Percentiles rank a stretch among this genome's conserved stretches.
phyloP scores from a whole-genome alignment of 1,284 basidiomycete species.

The Lignosus rhinocerotis region DNA sequence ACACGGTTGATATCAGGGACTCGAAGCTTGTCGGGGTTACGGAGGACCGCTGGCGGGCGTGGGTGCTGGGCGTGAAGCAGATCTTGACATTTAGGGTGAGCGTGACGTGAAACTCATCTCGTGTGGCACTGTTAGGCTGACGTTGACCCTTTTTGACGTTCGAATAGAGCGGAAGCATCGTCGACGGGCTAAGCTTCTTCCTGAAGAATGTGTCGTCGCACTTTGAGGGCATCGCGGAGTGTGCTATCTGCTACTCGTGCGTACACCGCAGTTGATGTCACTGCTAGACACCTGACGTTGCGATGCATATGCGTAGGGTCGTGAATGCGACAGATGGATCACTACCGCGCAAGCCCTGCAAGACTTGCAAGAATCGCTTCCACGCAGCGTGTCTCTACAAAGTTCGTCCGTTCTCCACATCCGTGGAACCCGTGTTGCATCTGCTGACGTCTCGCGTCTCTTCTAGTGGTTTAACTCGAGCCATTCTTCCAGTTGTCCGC shows the following conservation, averaged over 20 bases:
- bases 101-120: neutral
- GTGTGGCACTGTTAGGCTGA: neutral
- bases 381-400: conserved; percentile 93
- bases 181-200: conserved; percentile 91
- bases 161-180: conserved; percentile 82
- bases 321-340: conserved; percentile 90
- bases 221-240: conserved; percentile 92
- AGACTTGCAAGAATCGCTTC: conserved; percentile 95
- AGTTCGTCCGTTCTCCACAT: conserved; percentile 40
- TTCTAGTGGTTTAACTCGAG: conserved; percentile 88
- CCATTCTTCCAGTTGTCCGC: conserved; percentile 87
- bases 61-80: conserved; percentile 94
- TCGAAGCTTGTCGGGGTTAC: conserved; percentile 85
- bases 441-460: neutral
- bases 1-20: conserved; percentile 87
- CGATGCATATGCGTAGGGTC: conserved; percentile 54
- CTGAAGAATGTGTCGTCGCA: conserved; percentile 92
- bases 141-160: neutral
- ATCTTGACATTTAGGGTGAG: conserved; percentile 84
- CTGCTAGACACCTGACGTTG: too few species aligned
- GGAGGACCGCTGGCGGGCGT: conserved; percentile 90
- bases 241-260: conserved; percentile 93
- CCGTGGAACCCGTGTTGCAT: neutral
- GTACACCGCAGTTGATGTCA: conserved; percentile 30
- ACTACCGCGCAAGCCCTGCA: conserved; percentile 90